These are phyloP conservation scores for Penicillium diatomitis DNA, from an alignment of 495 filamentous ascomycete genomes.

Conservation along the genomic window DNA sequence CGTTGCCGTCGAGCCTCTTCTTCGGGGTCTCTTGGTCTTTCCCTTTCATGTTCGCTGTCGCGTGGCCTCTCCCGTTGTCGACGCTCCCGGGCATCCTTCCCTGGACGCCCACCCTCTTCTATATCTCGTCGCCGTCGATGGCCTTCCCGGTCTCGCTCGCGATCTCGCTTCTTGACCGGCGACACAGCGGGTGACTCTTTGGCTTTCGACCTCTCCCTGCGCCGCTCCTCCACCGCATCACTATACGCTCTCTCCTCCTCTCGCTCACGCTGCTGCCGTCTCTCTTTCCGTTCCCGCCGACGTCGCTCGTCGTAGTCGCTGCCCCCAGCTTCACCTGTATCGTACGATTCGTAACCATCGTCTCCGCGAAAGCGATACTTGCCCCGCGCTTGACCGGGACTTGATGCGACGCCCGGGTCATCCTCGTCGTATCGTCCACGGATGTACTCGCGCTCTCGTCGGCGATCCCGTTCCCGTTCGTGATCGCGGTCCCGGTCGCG, in stretches of 20 bases:
- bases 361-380: slow-evolving; percentile 19
- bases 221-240: slow-evolving; percentile 12
- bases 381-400: slow-evolving; percentile 8
- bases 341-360: slow-evolving; percentile 15
- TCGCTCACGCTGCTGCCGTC: slow-evolving; percentile 5
- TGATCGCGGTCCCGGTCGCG: slow-evolving; percentile 15
- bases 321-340: slow-evolving; percentile 6
- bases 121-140: slow-evolving; percentile 10
- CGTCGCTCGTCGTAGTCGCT: slow-evolving; percentile 13
- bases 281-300: slow-evolving; percentile 9
- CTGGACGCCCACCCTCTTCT: slow-evolving; percentile 17
- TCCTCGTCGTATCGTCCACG: slow-evolving; percentile 15
- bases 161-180: slow-evolving; percentile 23
- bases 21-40: slow-evolving; percentile 7
- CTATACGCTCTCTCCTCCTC: slow-evolving; percentile 12
- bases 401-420: slow-evolving; percentile 10
- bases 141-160: slow-evolving; percentile 22
- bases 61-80: not conserved
- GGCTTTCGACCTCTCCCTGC: slow-evolving; percentile 24
- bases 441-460: slow-evolving; percentile 21
- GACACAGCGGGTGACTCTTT: slow-evolving; percentile 29
- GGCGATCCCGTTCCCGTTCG: slow-evolving; percentile 3
- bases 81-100: slow-evolving; percentile 12
- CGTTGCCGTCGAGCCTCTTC: slow-evolving; percentile 12
- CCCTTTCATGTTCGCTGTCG: slow-evolving; percentile 3